Evolutionary conservation across 176 grass and related monocot species (phyloP).

Genomic region (Sorghum bicolor): Sorghum_bicolor_NCBIv3 NC_012871.2:21239001-21239500

Average conservation of each 20-base stretch:
- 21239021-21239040: too few species aligned
- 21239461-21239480: not conserved
- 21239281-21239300: not conserved
- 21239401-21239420: not conserved
- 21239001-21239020: too few species aligned
- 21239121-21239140: not conserved
- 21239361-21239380: not conserved
- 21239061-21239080: too few species aligned
- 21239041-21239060: too few species aligned
- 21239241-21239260: not conserved
- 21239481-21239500: not conserved
- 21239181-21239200: not conserved
- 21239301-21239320: not conserved
- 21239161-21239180: not conserved
- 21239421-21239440: not conserved
- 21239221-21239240: not conserved
- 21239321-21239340: not conserved
- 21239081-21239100: not conserved
- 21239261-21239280: not conserved
- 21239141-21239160: not conserved
- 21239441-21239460: not conserved
- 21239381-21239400: not conserved
- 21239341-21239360: not conserved
- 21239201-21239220: not conserved
- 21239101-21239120: not conserved